Evolutionary conservation across 2,329 filamentous ascomycete species (phyloP), one percentile per base, ranked within the genome.

Genomic region (Cryphonectria nitschkei): DNA sequence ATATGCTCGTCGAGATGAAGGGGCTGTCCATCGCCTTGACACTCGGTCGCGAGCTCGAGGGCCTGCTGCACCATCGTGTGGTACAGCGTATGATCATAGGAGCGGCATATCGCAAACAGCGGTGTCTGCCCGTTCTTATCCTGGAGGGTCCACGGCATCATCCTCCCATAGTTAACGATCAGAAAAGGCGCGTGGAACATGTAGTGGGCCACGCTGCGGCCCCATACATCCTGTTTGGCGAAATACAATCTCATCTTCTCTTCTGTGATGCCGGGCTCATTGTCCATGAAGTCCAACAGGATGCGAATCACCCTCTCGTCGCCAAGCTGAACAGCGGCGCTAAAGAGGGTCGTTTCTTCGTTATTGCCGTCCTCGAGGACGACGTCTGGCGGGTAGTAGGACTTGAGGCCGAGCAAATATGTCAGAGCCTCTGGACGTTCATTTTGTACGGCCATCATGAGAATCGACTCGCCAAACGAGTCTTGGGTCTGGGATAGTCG

Each of bases 101-200:
- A 98, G 75, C 96, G 90, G 79, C 95, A 98, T 0, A 98, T 85
- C 1, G 96, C 96, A 79, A 99, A 98, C 11, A 99, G 83, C 1
- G 96, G 97, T n/a, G 97, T 99, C 81, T 98, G 96, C 0, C 96
- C 96, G 78, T 98, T 98, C 79, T 94, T 97, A 80, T 99, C 96
- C 75, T 92, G 94, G 80, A 97, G 89, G 70, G 90, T 88, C 96
- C 96, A 99, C 11, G 94, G 93, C 68, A 99, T 84, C 74, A 95
- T 82, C 72, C 87, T 86, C 2, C 94, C 95, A 72, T 98, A 91
- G 68, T 88, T 87, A 61, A 85, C 83, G 75, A 99, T 96, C 29
- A 99, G 84, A 68, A 88, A 86, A 2, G 96, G 96, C 11, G 93
- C 91, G 77, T 97, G 93, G 82, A 99, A 99, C 22, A 99, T 86